Conservation (phyloP, 306 rosid species). For the Gleditsia sinensis region DNA sequence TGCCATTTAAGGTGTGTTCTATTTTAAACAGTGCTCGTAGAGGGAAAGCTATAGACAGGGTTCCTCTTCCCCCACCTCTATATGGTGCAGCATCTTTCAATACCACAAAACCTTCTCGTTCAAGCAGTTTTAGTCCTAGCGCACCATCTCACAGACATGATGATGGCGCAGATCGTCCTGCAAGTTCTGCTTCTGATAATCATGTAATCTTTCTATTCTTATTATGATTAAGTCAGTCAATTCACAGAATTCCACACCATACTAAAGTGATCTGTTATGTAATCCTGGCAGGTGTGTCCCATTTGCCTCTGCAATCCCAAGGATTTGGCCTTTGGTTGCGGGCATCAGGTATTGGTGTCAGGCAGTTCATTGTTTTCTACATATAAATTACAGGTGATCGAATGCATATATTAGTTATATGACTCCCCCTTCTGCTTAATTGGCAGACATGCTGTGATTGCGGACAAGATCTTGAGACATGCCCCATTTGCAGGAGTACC, state of each 20-base stretch:
- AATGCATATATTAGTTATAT: not conserved
- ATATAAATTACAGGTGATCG: constrained; percentile 6
- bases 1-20: constrained; percentile 17
- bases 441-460: constrained; percentile 93
- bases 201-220: constrained; percentile 45
- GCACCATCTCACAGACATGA: constrained; percentile 55
- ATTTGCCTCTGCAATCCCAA: constrained; percentile 70
- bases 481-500: constrained; percentile 86
- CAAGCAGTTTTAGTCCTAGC: constrained; percentile 54
- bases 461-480: constrained; percentile 68
- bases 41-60: constrained; percentile 71
- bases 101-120: constrained; percentile 49
- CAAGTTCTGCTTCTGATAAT: constrained; percentile 63
- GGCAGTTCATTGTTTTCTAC: constrained; percentile 11
- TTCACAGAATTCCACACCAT: not conserved
- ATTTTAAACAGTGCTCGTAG: constrained; percentile 51
- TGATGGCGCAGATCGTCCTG: constrained; percentile 39
- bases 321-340: constrained; percentile 95
- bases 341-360: constrained; percentile 73
- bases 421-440: not conserved
- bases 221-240: not conserved
- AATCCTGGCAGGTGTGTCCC: constrained; percentile 66
- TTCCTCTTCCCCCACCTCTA: constrained; percentile 86
- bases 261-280: constrained; percentile 25
- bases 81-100: constrained; percentile 64